Evolutionary conservation across 164 flowering plant species (phyloP), one percentile per base, ranked within the genome.

Genomic region (Umbilicus rupestris): DNA sequence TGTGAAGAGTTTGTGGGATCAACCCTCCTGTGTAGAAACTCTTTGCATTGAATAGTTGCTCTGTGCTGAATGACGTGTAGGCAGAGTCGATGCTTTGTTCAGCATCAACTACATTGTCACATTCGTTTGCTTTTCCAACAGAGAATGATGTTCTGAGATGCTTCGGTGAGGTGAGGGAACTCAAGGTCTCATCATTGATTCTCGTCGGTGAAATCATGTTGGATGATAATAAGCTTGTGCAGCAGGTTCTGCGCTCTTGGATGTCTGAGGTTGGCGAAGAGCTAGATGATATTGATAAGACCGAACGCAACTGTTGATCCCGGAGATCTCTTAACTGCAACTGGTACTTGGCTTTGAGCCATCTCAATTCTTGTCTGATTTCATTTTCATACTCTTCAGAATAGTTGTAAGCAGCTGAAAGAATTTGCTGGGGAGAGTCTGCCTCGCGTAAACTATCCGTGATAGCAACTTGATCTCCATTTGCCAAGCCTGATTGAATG

Each of bases 281-380:
- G 20, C 69, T 72, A 14, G 66, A 66, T 63, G 65, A 63, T 62
- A 26, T 20, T 24, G 64, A 45, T 59, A 45, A 39, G 33, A 68
- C 71, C 57, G 60, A 55, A 7, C 78, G 76, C 17, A 82, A 63
- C 58, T 81, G 84, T 70, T 77, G 81, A 70, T 82, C 81, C 60
- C 74, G 78, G 7, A 85, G 73, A 69, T 83, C 87, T 63, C 85
- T 77, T 60, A 81, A 15, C 71, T 93, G 90, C 76, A 84, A 70
- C 73, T 85, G 85, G 67, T 86, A 83, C 83, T 84, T 86, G 1
- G 97, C 90, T 74, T 84, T 87, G 9, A 90, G 88, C 96, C 94
- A 86, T 73, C 94, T 85, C 70, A 90, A 62, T 71, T 90, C 96
- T 65, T 79, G 85, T 73, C 83, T 77, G 0, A 82, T 82, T 60